Evolutionary conservation across 495 filamentous ascomycete species (phyloP), one percentile per base, ranked within the genome.

Genomic region (Elaphomyces granulatus): DNA sequence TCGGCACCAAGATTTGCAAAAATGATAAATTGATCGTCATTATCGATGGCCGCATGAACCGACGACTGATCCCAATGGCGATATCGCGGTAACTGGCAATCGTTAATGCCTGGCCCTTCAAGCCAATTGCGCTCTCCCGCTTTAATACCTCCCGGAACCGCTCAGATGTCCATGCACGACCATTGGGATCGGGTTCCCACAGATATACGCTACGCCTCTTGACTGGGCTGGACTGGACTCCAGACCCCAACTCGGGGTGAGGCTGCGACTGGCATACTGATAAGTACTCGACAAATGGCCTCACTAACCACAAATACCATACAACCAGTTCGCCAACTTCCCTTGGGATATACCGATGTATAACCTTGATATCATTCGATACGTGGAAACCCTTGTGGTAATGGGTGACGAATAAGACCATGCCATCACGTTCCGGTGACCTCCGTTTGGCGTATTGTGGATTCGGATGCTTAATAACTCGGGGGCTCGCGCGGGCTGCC

Each of bases 391-490:
- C 20, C n/a, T 32, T 28, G 12, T 40, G 37, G 15, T 37, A 37
- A 12, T 15, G 4, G 12, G 34, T 37, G n/a, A 37, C 34, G 3
- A 37, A 20, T 16, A 40, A 15, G 12, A 40, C 37, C 4, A 40
- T 33, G 8, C 26, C 12, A 32, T 40, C 20, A 19, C 20, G 8
- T 37, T 43, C 9, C 52, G 20, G 40, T 52, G 52, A 2, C 41
- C 34, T 34, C 52, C 32, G 31, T 52, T 52, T 2, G 50, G 32
- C 40, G 42, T 51, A 32, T 58, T 58, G 10, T 31, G 21, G 38
- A 45, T 15, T 38, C 44, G 44, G 10, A 60, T 21, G 17, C 38
- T 53, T 2, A 60, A 32, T 6, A 63, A 28, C 50, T 63, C 51
- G 0, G 41, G 45, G 3, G 43, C 49, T 10, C 57, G 40, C 6